A percentile compares a stretch with the other conserved stretches of the same genome.
These are phyloP conservation scores for Collybia nuda DNA, from an alignment of 768 basidiomycete species.

Conservation along the genomic window DNA sequence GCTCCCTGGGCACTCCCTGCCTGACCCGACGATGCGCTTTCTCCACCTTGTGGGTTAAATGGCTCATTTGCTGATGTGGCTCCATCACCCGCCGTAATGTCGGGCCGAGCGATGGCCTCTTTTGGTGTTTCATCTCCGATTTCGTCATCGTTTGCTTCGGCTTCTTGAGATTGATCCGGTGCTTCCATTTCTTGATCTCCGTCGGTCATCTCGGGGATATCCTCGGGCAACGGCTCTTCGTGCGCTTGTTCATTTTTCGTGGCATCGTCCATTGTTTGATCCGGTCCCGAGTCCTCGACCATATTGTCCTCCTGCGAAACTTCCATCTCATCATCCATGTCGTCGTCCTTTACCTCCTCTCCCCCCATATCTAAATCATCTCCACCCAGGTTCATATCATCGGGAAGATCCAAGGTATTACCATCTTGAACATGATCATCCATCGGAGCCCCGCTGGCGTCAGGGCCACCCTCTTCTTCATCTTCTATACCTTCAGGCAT, in stretches of 20 bases:
- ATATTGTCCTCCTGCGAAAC: constrained; percentile 24
- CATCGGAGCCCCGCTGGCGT: constrained; percentile 62
- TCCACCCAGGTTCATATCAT: constrained; percentile 69
- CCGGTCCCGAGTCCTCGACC: constrained; percentile 26
- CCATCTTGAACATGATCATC: constrained; percentile 79
- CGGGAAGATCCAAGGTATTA: constrained; percentile 85
- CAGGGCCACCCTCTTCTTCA: constrained; percentile 41
- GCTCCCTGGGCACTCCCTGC: constrained; percentile 26
- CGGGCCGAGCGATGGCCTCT: constrained; percentile 38
- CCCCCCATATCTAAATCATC: constrained; percentile 34
- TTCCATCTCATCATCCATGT: constrained; percentile 28
- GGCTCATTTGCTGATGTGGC: constrained; percentile 29
- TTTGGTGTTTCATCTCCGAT: constrained; percentile 25
- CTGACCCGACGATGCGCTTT: constrained; percentile 30
- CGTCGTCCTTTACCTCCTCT: constrained; percentile 24
- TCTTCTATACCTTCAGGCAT: constrained; percentile 29
- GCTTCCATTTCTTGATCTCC: constrained; percentile 22
- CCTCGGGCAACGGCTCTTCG: constrained; percentile 21
- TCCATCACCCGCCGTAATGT: constrained; percentile 43
- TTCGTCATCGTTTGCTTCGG: constrained; percentile 22
- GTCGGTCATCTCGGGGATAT: constrained; percentile 26
- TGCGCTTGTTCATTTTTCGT: constrained; percentile 16
- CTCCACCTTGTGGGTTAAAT: constrained; percentile 24
- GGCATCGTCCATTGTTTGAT: constrained; percentile 21
- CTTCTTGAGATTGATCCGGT: constrained; percentile 19